Conservation (phyloP, 257 asterid species). For the Lavandula angustifolia region DNA sequence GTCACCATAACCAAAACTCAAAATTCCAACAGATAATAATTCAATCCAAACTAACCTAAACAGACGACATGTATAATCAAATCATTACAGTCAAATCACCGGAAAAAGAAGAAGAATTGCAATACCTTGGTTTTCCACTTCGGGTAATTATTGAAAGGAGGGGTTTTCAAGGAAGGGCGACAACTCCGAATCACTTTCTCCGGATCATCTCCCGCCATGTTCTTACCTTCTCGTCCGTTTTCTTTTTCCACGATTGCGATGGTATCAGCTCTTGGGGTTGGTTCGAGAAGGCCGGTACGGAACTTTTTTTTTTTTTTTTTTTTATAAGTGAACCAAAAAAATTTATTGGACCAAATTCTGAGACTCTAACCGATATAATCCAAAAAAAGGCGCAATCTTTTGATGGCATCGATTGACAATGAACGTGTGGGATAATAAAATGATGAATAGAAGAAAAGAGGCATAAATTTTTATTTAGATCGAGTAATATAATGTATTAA, state of each 20-base stretch:
- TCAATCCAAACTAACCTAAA: not conserved
- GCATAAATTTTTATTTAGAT: no score
- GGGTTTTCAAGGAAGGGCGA: slow-evolving; percentile 58
- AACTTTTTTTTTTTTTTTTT: no score
- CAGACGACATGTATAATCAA: not conserved
- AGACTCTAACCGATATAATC: not conserved
- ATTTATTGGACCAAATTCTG: no score
- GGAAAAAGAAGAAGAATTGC: not conserved
- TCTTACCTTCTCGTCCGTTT: slow-evolving; percentile 11
- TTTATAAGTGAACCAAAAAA: no score
- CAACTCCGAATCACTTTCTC: slow-evolving; percentile 29
- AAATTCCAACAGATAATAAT: not conserved
- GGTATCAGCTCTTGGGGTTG: no score
- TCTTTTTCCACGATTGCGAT: no score
- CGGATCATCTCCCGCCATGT: slow-evolving; percentile 57
- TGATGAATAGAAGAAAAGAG: no score
- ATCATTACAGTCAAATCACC: not conserved
- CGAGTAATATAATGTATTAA: no score
- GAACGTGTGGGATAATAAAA: not conserved
- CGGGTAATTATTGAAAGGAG: slow-evolving; percentile 55
- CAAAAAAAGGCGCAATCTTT: not conserved
- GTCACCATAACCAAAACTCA: slow-evolving; percentile 21
- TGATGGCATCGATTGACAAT: not conserved
- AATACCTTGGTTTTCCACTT: slow-evolving; percentile 78
- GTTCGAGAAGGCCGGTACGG: no score